These are phyloP conservation scores for Hygrophorus russula DNA, from an alignment of 768 basidiomycete genomes.

Conservation along the genomic window DNA sequence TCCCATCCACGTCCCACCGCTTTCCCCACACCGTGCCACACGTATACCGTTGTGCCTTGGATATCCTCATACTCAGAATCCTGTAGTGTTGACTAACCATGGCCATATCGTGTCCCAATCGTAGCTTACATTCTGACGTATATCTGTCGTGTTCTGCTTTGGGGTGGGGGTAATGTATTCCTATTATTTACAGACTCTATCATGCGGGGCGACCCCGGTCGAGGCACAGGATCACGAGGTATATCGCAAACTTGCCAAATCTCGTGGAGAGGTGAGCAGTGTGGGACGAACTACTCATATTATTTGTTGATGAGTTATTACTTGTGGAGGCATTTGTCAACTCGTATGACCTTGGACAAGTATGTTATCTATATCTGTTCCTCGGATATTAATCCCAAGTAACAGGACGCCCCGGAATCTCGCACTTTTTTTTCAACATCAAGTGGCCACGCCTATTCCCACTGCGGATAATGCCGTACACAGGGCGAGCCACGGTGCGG, in stretches of 20 bases:
- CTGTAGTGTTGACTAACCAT: constrained; percentile 21
- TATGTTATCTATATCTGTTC: not conserved
- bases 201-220: constrained; percentile 75
- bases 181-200: constrained; percentile 65
- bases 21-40: too few relatives aligned
- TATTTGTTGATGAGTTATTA: not conserved
- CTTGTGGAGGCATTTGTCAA: constrained; percentile 66
- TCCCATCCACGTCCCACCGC: too few relatives aligned
- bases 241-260: constrained; percentile 59
- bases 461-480: constrained; percentile 65
- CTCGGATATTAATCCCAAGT: not conserved
- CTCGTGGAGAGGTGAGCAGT: constrained; percentile 53
- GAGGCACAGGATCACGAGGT: constrained; percentile 82
- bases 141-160: constrained; percentile 65
- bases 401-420: constrained; percentile 53
- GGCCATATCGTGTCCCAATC: constrained; percentile 57
- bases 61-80: constrained; percentile 19
- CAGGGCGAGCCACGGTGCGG: constrained; percentile 60
- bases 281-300: not conserved
- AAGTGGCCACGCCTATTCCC: constrained; percentile 48
- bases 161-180: constrained; percentile 61
- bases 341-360: constrained; percentile 82
- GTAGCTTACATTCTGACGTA: constrained; percentile 64
- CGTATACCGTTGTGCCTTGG: constrained; percentile 48
- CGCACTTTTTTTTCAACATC: constrained; percentile 84